Evolutionary conservation across 352 stramenopile genomes (phyloP), one percentile per base, ranked within the genome.

Genomic region (Phytophthora sojae): DNA sequence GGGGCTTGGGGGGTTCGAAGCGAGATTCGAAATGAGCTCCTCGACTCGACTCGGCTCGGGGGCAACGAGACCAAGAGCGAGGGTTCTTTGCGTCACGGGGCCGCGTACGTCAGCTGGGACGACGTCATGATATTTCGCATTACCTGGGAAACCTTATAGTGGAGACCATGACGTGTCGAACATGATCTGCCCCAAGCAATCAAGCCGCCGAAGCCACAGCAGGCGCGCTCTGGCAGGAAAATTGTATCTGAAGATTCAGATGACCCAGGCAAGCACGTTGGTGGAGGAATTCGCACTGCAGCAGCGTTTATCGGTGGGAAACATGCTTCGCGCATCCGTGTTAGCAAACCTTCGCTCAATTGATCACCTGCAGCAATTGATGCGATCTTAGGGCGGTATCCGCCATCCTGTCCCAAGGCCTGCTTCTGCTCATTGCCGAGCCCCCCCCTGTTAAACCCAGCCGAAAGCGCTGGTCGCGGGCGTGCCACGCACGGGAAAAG

Each of bases 1-100:
- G 21, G 21, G 0, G 21, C 51, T 75, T 71, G 61, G 12, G 63
- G 57, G 75, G 61, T 32, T 75, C 45, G 70, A 73, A 67, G 67
- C 49, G 62, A 80, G 64, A 75, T 77, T 63, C 72, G 64, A 77
- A 82, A 64, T 82, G 75, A 79, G 53, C 56, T 57, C 29, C 35
- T 44, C 17, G n/a, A 17, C 15, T 5, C 15, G 26, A 3, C 35
- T 44, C 17, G n/a, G 44, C 15, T 5, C 15, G 26, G 26, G 26
- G 29, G 29, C 29, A 32, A 32, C 29, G 6, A 21, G 21, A n/a
- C n/a, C n/a, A n/a, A 30, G 26, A 30, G 26, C 32, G 8, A 39
- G 39, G 11, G 39, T 47, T 47, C 15, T 47, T 17, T 19, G 39
- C 39, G 35, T 44, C 35, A 44, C 12, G 35, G 35, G 6, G 26